phyloP scores from a whole-genome alignment of 202 grass and related monocot genomes.

The Setaria viridis region DNA sequence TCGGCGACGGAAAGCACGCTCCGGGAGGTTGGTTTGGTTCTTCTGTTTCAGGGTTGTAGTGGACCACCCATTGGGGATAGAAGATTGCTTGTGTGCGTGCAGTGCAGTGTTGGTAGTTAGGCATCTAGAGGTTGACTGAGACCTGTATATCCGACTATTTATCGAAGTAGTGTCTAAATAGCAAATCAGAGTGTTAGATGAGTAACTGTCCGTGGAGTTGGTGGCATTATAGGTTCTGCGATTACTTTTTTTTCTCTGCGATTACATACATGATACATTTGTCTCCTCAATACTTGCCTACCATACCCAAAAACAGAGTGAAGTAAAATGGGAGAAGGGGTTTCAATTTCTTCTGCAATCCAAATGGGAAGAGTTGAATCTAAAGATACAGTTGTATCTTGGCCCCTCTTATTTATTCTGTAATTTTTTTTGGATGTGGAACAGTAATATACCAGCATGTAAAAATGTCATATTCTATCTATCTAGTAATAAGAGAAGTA shows the following conservation, averaged over 20 bases:
- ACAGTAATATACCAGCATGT: background rate
- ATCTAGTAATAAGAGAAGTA: constrained; percentile 19
- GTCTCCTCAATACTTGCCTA: background rate
- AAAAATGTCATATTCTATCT: background rate
- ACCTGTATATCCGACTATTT: background rate
- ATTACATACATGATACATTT: background rate
- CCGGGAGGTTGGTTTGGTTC: constrained; percentile 55
- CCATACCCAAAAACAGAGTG: background rate
- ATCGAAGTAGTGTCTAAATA: background rate
- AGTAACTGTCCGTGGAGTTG: background rate
- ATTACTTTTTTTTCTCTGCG: background rate
- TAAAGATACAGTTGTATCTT: background rate
- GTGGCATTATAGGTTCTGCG: background rate
- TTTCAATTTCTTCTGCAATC: constrained; percentile 31
- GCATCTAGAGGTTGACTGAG: background rate
- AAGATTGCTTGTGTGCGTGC: background rate
- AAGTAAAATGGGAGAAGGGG: background rate
- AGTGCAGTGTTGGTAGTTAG: background rate
- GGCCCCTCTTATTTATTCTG: background rate
- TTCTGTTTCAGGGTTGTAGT: background rate
- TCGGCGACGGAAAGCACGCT: constrained; percentile 66
- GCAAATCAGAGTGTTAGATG: background rate
- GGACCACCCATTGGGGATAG: background rate
- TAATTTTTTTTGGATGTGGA: background rate
- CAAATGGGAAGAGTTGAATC: background rate